Percentiles rank a stretch among this genome's conserved stretches.
These are phyloP conservation scores for Magnusiomyces fungicola DNA, from an alignment of 1,139 yeast genomes.

Conservation along the genomic window DNA sequence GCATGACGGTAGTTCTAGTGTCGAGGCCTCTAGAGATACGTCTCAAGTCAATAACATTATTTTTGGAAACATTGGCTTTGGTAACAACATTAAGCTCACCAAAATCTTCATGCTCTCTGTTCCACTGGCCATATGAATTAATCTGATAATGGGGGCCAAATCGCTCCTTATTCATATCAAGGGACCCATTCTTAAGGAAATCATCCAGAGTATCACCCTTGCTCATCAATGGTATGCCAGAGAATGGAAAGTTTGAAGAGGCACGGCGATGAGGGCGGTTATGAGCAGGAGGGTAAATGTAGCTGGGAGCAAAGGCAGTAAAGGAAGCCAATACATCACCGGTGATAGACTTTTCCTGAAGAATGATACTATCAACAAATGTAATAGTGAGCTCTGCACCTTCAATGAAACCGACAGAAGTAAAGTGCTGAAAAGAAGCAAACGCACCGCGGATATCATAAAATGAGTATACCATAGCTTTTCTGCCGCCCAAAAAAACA, in stretches of 20 bases:
- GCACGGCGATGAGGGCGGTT: background rate
- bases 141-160: too few relatives aligned
- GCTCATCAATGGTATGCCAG: background rate
- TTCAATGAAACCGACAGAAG: background rate
- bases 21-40: slow-evolving; percentile 37
- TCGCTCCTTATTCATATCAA: slow-evolving; percentile 15
- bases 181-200: slow-evolving; percentile 19
- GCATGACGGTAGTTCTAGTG: slow-evolving; percentile 42
- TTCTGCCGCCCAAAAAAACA: background rate
- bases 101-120: slow-evolving; percentile 1
- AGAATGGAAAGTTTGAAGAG: background rate
- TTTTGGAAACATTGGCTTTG: slow-evolving; percentile 29
- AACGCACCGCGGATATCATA: slow-evolving; percentile 1
- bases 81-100: slow-evolving; percentile 21
- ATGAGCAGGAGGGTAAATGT: background rate
- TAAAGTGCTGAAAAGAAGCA: background rate
- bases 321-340: background rate
- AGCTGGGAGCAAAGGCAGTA: background rate
- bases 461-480: background rate
- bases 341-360: slow-evolving; percentile 1
- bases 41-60: slow-evolving; percentile 33
- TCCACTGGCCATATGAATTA: too few relatives aligned
- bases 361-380: background rate
- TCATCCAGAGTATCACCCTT: slow-evolving; percentile 12
- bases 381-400: background rate